Evolutionary conservation across 2,329 filamentous ascomycete genomes (phyloP), one percentile per base, ranked within the genome.

Genomic region (Arthrobotrys sphaeroides): DNA sequence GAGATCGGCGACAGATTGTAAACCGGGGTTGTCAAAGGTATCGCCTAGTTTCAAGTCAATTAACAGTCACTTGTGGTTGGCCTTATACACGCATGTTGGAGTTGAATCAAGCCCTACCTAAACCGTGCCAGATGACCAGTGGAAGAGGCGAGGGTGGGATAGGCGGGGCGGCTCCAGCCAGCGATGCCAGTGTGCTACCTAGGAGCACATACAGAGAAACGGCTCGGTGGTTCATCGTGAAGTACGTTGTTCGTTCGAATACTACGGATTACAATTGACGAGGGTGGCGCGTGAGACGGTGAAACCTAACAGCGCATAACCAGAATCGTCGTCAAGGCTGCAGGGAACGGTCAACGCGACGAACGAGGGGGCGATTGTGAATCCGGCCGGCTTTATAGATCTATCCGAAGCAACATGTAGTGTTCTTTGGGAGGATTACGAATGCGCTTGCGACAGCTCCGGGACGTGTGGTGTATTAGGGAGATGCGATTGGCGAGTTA

Each of bases 121-220:
- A 84, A 69, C 89, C 95, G 83, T 99, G 95, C 95, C 95, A 99
- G 84, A 99, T 91, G 73, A 99, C 87, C 36, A 99, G 86, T 0
- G 95, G 95, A 28, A 97, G 87, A 2, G 92, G 93, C n/a, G 87
- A 36, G 13, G 22, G 28, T 2, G 59, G 36, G 13, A 51, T 28
- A 22, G 47, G 28, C 5, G 59, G 36, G 13, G 60, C 36, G 16
- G 47, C 38, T 9, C 47, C 47, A 12, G 75, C 36, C 13, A 73
- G 13, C 5, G 74, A 62, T 20, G 65, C 57, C 24, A 73, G 20
- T 20, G 45, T 42, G 42, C 62, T 22, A 28, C 55, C 62, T 7
- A 74, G 55, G 43, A 74, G 47, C 18, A 55, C 31, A 38, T 38
- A 38, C 38, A 74, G 43, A 40, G 70, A 62, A 45, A 38, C n/a